These are phyloP conservation scores for Phytophthora citricola DNA, from an alignment of 352 stramenopile species.

Conservation along the genomic window DNA sequence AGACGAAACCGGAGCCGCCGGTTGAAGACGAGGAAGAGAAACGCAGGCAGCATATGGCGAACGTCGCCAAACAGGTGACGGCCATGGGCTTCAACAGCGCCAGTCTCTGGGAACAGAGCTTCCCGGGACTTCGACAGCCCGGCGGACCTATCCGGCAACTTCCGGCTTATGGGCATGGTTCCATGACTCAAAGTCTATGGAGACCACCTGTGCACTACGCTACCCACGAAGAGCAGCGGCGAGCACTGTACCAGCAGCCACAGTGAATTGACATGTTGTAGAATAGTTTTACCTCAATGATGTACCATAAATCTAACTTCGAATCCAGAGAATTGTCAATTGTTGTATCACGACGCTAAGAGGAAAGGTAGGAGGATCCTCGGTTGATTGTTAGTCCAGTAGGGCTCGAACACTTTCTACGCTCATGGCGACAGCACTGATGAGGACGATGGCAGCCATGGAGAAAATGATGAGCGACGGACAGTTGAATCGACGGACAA, in stretches of 20 bases:
- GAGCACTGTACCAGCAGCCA: conserved; percentile 13
- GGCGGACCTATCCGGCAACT: conserved; percentile 20
- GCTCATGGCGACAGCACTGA: conserved; percentile 71
- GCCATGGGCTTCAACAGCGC: conserved; percentile 24
- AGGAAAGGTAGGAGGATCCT: not conserved
- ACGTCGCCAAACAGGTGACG: conserved; percentile 25
- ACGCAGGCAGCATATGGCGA: conserved; percentile 13
- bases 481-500: conserved; percentile 62
- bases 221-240: conserved; percentile 1
- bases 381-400: conserved; percentile 1
- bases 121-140: conserved; percentile 16
- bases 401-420: conserved; percentile 56
- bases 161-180: conserved; percentile 1
- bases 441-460: conserved; percentile 68
- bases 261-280: conserved; percentile 8
- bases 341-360: not conserved
- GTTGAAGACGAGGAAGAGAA: conserved; percentile 14
- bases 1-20: not conserved
- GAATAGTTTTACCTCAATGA: conserved; percentile 1
- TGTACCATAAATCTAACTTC: conserved; percentile 9
- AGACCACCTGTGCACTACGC: conserved; percentile 4
- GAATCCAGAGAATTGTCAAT: not conserved
- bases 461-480: conserved; percentile 76
- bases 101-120: conserved; percentile 49
- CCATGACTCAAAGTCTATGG: conserved; percentile 25